Evolutionary conservation across 163 green algal genomes (phyloP).

Genomic region (Trebouxia gelatinosa): DNA sequence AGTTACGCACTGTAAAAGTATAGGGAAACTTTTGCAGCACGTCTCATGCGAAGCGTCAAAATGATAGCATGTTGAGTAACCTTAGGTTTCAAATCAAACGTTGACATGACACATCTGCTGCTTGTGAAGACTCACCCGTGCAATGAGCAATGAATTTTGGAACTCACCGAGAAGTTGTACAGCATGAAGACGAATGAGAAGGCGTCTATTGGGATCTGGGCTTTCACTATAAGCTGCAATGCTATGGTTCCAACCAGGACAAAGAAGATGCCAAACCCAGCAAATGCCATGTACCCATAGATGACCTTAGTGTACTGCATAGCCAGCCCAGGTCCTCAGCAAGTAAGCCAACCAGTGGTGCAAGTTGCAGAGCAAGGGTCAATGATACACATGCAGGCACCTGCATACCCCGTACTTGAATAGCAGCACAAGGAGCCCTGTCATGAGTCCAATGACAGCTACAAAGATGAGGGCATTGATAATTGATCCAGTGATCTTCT

Average conservation of each 20-base stretch:
- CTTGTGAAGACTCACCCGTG: too few species aligned
- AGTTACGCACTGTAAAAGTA: too few species aligned
- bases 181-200: constrained; percentile 83
- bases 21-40: too few species aligned
- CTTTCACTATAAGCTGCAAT: constrained; percentile 69
- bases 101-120: too few species aligned
- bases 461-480: constrained; percentile 95
- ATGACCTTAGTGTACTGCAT: constrained; percentile 84
- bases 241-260: constrained; percentile 76
- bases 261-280: constrained; percentile 94
- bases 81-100: too few species aligned
- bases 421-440: constrained; percentile 86
- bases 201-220: constrained; percentile 71
- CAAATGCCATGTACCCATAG: constrained; percentile 95
- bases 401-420: constrained; percentile 90
- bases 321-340: too few species aligned
- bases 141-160: too few species aligned
- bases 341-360: too few species aligned
- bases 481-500: constrained; percentile 85
- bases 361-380: too few species aligned
- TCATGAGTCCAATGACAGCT: constrained; percentile 80
- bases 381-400: too few species aligned
- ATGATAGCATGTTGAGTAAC: too few species aligned
- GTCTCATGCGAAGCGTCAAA: too few species aligned
- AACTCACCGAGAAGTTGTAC: constrained; percentile 91